phyloP scores from a whole-genome alignment of 306 rosid species.

The Trifolium fragiferum region DNA sequence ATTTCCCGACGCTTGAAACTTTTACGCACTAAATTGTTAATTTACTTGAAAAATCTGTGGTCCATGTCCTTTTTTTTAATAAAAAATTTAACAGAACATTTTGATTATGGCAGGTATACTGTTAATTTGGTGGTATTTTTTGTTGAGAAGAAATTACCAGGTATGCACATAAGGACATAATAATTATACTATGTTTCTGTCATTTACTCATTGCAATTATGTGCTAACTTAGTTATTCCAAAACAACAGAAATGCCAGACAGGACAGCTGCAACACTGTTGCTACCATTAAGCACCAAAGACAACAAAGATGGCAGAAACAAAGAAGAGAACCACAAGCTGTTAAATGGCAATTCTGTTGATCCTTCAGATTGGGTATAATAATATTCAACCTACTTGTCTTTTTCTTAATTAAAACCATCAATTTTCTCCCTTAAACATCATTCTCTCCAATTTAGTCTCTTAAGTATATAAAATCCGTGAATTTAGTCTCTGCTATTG shows the following conservation, averaged over 20 bases:
- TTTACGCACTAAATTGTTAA: neutral
- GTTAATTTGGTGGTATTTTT: slow-evolving; percentile 94
- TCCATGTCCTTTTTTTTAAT: slow-evolving; percentile 20
- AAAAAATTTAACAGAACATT: slow-evolving; percentile 7
- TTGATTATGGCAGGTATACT: slow-evolving; percentile 75
- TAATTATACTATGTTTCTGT: slow-evolving; percentile 19
- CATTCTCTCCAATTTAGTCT: too few species aligned
- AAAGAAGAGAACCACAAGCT: slow-evolving; percentile 92
- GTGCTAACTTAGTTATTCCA: slow-evolving; percentile 45
- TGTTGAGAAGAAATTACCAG: slow-evolving; percentile 85
- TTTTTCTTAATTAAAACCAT: neutral
- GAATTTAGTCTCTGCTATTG: too few species aligned
- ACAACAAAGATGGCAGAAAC: slow-evolving; percentile 74
- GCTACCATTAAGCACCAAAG: slow-evolving; percentile 82
- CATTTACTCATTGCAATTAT: slow-evolving; percentile 28
- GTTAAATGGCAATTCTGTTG: slow-evolving; percentile 79
- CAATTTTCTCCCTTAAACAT: too few species aligned
- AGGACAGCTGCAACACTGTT: slow-evolving; percentile 59
- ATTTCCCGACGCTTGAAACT: neutral
- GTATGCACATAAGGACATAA: slow-evolving; percentile 50
- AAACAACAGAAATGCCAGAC: slow-evolving; percentile 78
- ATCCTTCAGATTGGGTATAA: slow-evolving; percentile 85
- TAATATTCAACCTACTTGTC: slow-evolving; percentile 6
- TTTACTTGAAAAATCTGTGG: neutral
- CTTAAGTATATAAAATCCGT: too few species aligned